Percentiles rank a stretch among this genome's conserved stretches.
Conservation (phyloP, 495 filamentous ascomycete species). For the Hyaloscypha variabilis region DNA sequence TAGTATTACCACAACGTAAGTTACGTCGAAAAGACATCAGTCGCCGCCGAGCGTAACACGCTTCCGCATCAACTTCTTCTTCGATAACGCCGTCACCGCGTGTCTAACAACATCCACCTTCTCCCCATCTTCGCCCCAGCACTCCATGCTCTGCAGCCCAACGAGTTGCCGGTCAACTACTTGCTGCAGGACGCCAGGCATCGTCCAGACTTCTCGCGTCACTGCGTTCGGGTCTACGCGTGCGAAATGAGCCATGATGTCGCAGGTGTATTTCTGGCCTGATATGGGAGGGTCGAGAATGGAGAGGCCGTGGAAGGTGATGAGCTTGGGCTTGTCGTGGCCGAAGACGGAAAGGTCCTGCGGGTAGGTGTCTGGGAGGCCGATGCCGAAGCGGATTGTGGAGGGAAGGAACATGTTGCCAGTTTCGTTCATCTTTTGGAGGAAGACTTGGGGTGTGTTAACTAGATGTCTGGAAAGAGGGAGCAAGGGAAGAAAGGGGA, state of each 20-base stretch:
- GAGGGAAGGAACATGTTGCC: neutral
- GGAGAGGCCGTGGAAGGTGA: neutral
- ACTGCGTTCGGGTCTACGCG: no score
- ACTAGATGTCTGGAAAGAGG: neutral
- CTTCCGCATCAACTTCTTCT: no score
- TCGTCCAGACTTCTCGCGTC: no score
- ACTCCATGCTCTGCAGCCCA: neutral
- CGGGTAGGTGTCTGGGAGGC: neutral
- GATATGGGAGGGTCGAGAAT: neutral
- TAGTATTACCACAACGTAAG: no score
- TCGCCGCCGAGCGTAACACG: no score
- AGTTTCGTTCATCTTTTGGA: neutral
- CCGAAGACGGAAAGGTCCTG: neutral
- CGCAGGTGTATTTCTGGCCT: neutral
- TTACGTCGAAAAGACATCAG: no score
- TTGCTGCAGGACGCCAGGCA: no score
- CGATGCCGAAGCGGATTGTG: neutral
- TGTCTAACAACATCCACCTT: neutral
- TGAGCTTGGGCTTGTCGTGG: neutral
- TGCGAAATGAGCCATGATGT: neutral
- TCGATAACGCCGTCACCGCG: neutral
- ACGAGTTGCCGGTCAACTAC: neutral
- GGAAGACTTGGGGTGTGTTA: neutral
- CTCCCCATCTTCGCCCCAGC: neutral
- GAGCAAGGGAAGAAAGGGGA: no score